phyloP scores from a whole-genome alignment of 495 filamentous ascomycete genomes.

The Trichoderma reesei region DNA sequence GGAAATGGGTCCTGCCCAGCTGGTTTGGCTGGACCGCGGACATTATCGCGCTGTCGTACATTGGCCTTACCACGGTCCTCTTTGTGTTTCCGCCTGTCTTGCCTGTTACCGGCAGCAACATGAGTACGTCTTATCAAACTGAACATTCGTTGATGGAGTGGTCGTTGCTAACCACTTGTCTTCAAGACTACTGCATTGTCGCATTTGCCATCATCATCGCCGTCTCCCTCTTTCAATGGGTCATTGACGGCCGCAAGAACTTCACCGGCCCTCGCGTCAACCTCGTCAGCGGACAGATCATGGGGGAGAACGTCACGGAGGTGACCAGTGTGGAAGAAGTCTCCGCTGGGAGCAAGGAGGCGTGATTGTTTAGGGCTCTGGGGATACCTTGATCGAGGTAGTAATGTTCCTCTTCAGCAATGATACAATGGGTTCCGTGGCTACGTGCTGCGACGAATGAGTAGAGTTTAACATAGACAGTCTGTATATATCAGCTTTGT shows the following conservation, averaged over 20 bases:
- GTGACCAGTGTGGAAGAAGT: background rate
- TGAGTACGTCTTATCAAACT: background rate
- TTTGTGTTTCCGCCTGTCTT: background rate
- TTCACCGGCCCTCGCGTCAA: background rate
- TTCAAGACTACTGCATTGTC: slow-evolving; percentile 5
- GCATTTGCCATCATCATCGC: slow-evolving; percentile 1
- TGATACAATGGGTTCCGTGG: too few species aligned
- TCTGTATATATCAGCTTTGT: too few species aligned
- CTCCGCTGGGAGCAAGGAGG: background rate
- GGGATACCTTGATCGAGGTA: too few species aligned
- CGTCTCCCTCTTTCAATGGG: background rate
- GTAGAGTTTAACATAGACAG: too few species aligned
- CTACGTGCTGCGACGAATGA: too few species aligned
- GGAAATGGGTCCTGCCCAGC: background rate
- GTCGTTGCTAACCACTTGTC: background rate
- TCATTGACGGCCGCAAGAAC: slow-evolving; percentile 3
- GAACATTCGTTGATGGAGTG: background rate
- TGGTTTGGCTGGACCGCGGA: slow-evolving; percentile 6
- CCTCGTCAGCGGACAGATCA: background rate
- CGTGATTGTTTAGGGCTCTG: too few species aligned
- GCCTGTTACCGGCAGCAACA: background rate
- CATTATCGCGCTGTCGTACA: slow-evolving; percentile 1
- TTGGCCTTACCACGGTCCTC: background rate
- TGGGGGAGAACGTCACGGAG: background rate
- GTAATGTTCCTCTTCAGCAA: too few species aligned